Conservation (phyloP, 805 yeast genomes). For the Torulaspora microellipsoides region DNA sequence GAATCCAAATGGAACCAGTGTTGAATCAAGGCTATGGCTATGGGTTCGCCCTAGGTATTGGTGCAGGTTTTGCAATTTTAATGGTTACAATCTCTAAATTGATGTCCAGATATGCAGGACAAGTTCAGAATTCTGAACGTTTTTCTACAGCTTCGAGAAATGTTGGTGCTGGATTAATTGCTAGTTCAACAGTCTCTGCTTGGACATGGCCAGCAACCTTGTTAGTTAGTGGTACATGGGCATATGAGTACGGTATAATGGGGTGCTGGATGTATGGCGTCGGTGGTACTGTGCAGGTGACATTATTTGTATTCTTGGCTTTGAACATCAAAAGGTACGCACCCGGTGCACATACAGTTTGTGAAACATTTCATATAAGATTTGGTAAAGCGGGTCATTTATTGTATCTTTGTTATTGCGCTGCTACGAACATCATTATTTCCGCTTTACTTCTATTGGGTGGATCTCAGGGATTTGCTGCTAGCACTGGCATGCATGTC, state of each 20-base stretch:
- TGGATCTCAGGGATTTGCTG: constrained; percentile 41
- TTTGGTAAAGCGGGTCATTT: constrained; percentile 38
- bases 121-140: constrained; percentile 40
- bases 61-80: constrained; percentile 41
- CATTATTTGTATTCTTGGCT: constrained; percentile 37
- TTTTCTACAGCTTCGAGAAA: constrained; percentile 40
- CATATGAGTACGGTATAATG: constrained; percentile 41
- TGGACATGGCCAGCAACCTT: constrained; percentile 48
- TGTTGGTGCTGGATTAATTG: constrained; percentile 39
- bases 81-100: constrained; percentile 37
- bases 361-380: constrained; percentile 37
- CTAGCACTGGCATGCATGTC: constrained; percentile 42
- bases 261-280: constrained; percentile 38
- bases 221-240: constrained; percentile 37
- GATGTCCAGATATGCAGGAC: constrained; percentile 35
- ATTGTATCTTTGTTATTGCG: constrained; percentile 35
- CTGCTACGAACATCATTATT: constrained; percentile 38
- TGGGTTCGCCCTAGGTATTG: constrained; percentile 39
- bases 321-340: constrained; percentile 40
- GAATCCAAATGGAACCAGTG: constrained; percentile 20
- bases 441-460: constrained; percentile 40
- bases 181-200: constrained; percentile 34
- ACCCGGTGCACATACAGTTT: constrained; percentile 41
- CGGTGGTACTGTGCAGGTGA: constrained; percentile 39
- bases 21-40: constrained; percentile 39